Conservation (phyloP, 2,329 filamentous ascomycete genomes). For the Aspergillus hiratsukae region DNA sequence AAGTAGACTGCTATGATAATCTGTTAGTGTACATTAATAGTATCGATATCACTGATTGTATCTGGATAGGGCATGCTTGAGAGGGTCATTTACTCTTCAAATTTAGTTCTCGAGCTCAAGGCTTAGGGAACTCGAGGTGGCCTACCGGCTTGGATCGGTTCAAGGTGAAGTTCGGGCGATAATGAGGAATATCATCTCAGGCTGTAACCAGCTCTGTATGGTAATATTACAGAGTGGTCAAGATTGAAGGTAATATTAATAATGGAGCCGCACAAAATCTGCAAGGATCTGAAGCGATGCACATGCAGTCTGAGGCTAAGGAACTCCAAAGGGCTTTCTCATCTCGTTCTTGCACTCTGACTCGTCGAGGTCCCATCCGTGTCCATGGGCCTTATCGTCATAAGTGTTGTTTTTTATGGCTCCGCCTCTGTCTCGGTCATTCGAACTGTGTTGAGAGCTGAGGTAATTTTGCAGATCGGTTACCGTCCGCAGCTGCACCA, state of each 20-base stretch:
- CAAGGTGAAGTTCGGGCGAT: neutral
- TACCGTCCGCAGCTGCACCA: conserved; percentile 18
- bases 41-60: neutral
- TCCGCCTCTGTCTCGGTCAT: conserved; percentile 12
- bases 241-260: neutral
- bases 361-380: conserved; percentile 23
- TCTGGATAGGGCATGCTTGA: neutral
- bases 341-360: conserved; percentile 23
- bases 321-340: conserved; percentile 1
- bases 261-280: conserved; percentile 21
- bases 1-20: neutral
- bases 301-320: neutral
- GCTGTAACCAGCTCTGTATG: neutral
- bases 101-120: neutral
- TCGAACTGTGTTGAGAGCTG: conserved; percentile 1
- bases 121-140: neutral
- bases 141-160: too few relatives aligned
- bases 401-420: conserved; percentile 2
- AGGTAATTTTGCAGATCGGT: conserved; percentile 19
- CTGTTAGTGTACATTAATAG: too few relatives aligned
- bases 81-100: neutral
- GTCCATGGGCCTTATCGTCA: conserved; percentile 22
- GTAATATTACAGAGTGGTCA: neutral
- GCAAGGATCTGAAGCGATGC: conserved; percentile 25
- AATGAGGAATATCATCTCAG: neutral